phyloP scores from a whole-genome alignment of 129 eudicot genomes.

The Helianthus tuberosus region DNA sequence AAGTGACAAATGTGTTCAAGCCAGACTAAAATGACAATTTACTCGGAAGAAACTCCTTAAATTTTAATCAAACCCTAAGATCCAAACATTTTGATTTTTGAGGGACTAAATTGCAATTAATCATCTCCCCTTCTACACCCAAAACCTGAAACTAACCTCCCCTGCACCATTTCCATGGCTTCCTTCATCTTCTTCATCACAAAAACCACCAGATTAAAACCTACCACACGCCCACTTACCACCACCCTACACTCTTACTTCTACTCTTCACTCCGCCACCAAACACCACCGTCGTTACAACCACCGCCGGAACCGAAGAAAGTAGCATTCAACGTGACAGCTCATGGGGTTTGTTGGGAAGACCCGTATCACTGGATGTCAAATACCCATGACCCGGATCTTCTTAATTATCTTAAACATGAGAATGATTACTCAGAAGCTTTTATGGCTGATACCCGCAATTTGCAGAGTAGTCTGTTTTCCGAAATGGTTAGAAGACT shows the following conservation, averaged over 20 bases:
- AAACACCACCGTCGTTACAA: constrained; percentile 16
- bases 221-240: constrained; percentile 24
- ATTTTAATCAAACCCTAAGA: too few relatives aligned
- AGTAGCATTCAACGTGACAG: constrained; percentile 52
- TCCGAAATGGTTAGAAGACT: constrained; percentile 66
- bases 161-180: constrained; percentile 22
- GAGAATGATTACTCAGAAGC: constrained; percentile 68
- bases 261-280: constrained; percentile 48
- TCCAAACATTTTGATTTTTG: background rate
- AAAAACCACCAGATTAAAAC: constrained; percentile 17
- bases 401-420: constrained; percentile 48
- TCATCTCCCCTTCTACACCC: too few relatives aligned
- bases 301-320: constrained; percentile 74
- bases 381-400: constrained; percentile 76
- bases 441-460: constrained; percentile 74
- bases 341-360: constrained; percentile 65
- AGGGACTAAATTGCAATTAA: background rate
- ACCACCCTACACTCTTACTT: constrained; percentile 21
- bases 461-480: constrained; percentile 49
- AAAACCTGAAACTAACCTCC: background rate
- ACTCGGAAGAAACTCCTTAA: too few relatives aligned
- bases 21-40: too few relatives aligned
- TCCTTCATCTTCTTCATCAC: constrained; percentile 27
- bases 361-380: constrained; percentile 98
- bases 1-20: too few relatives aligned